Base-by-base conservation (phyloP, 345 rosid genomes). In the Pseudoturritis turrita region DNA sequence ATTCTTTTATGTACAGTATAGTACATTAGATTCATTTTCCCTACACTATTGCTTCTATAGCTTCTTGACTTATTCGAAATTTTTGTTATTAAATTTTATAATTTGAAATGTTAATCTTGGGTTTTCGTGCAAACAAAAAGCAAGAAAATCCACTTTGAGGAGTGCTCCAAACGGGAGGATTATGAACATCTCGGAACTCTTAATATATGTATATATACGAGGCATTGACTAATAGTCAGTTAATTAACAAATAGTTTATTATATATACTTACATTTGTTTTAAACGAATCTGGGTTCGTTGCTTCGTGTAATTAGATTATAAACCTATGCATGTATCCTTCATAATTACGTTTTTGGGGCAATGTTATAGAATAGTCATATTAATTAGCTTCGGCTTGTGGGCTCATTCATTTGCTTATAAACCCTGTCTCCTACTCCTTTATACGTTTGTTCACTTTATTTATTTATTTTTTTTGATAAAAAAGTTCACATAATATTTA, bases 101-200 rank as follows among this genome's bases (percentile, higher is more conserved):
- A 17, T 10, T 18, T 19, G 36, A 25, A 46, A 46, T 46, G 49
- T 12, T 46, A 47, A 70, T 31, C 21, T 4, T 47, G 14, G 28
- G 18, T 25, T 44, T 39, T 25, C 3, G 28, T 70, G 28, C 15
- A 18, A 44, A 68, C 13, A 26, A 41, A 69, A 68, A 62, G 66
- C 63, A 60, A 23, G 23, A 68, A 68, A 33, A 49, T 15, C 45
- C 39, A 59, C 70, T 75, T 61, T 52, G 53, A 50, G 70, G 35
- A 53, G 74, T 56, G 84, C 62, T 73, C 65, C 68, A 45, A 67
- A 47, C 63, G 66, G 35, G 28, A 54, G 56, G 72, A 63, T 54
- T 81, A 76, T 79, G 65, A 68, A 78, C 77, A 72, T 80, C 65
- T 86, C 70, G 84, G 81, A 78, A 78, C 82, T 81, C 83, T 74